Base-by-base conservation (phyloP, 768 basidiomycete species). In the Kwoniella pini region DNA sequence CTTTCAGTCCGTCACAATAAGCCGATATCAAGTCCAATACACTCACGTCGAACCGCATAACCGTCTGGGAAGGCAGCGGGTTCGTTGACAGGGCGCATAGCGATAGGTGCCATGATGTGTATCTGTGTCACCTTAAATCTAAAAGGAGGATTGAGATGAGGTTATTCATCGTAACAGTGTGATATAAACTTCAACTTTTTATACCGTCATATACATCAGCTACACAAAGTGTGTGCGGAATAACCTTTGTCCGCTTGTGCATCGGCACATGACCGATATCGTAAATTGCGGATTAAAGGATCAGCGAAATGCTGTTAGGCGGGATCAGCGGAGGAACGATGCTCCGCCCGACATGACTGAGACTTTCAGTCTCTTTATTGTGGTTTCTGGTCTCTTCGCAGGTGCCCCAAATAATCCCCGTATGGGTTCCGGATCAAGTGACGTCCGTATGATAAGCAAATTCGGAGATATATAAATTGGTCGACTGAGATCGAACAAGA, bases 11-110 rank as follows among this genome's bases (percentile, higher is more conserved):
- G 2, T 10, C 38, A 48, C 26, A 19, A n/a, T n/a, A n/a, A 30
- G 45, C 12, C n/a, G 13, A 48, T 21, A 13, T 17, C 11, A 19
- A 11, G 49, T 46, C 64, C 24, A 39, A 22, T 21, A n/a, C 30
- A 61, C 66, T 64, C 40, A 68, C 66, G 66, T 43, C 57, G 66
- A 9, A 57, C 55, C 19, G 66, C 66, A 57, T 68, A 68, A 6
- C 66, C 66, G 3, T 59, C 66, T 15, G 66, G 66, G 39, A 61
- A 68, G 21, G 48, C 39, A 28, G 30, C 31, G 26, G 48, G 11
- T 30, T 63, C 31, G 38, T 50, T 39, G 28, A 43, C 51, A 26
- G 36, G 19, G 28, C 33, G 3, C 22, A 60, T 60, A 44, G 59
- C 59, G 51, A 60, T 60, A 13, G 59, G 59, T 19, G 52, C 17